phyloP scores from a whole-genome alignment of 805 yeast species.

The Candida lessepsii region DNA sequence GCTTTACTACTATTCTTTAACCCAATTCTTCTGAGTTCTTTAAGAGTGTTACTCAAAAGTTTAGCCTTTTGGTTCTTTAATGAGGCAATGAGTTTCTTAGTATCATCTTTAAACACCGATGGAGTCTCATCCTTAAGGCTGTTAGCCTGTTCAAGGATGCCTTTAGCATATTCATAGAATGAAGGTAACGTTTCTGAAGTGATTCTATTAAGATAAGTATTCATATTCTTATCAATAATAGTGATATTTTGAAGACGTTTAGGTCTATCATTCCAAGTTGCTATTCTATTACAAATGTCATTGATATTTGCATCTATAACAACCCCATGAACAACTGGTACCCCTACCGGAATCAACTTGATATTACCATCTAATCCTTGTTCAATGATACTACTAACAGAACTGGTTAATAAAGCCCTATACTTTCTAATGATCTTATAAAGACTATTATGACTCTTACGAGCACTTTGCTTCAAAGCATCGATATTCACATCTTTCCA shows the following conservation, averaged over 20 bases:
- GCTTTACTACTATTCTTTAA: constrained; percentile 62
- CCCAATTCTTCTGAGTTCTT: constrained; percentile 76
- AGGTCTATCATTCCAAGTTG: constrained; percentile 58
- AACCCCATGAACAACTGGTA: not conserved
- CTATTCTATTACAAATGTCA: constrained; percentile 30
- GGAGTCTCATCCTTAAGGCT: constrained; percentile 79
- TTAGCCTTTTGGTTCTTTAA: constrained; percentile 80
- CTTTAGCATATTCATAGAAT: constrained; percentile 54
- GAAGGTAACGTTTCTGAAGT: constrained; percentile 41
- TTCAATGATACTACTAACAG: constrained; percentile 58
- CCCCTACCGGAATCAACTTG: constrained; percentile 20
- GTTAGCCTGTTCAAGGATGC: constrained; percentile 56
- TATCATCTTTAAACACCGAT: constrained; percentile 60
- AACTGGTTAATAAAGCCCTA: constrained; percentile 55
- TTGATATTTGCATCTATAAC: constrained; percentile 12
- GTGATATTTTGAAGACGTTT: constrained; percentile 50
- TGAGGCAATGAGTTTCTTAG: constrained; percentile 62
- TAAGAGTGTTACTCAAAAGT: constrained; percentile 71
- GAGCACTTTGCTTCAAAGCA: constrained; percentile 91
- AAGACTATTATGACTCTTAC: constrained; percentile 78
- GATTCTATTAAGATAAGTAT: constrained; percentile 39
- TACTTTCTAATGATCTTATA: constrained; percentile 84
- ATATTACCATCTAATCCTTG: constrained; percentile 35
- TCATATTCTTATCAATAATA: constrained; percentile 56
- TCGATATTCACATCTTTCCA: constrained; percentile 97